These are phyloP conservation scores for Pulchroboletus neoregius DNA, from an alignment of 1,284 basidiomycete species.

Conservation along the genomic window DNA sequence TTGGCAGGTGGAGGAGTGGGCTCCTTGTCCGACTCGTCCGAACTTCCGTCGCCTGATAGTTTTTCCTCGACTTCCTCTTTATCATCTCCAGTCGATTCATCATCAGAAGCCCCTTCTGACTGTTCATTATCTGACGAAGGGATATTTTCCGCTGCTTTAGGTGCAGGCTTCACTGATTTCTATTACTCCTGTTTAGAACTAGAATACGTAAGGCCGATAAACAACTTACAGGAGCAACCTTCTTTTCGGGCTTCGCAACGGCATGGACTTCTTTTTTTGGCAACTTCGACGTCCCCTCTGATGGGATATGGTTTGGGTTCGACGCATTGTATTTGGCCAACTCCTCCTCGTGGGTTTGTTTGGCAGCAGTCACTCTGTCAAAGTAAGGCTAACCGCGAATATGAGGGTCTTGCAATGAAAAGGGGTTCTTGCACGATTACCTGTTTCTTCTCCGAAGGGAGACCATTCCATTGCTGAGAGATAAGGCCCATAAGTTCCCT, in stretches of 20 bases:
- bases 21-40: constrained; percentile 17
- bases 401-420: constrained; percentile 11
- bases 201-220: constrained; percentile 8
- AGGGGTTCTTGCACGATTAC: constrained; percentile 40
- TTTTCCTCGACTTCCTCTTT: constrained; percentile 33
- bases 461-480: constrained; percentile 68
- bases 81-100: constrained; percentile 19
- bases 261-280: constrained; percentile 19
- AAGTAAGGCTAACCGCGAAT: constrained; percentile 24
- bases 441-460: constrained; percentile 69
- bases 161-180: constrained; percentile 25
- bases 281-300: constrained; percentile 30
- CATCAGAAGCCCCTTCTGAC: constrained; percentile 24
- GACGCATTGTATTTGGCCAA: constrained; percentile 52
- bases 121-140: constrained; percentile 29
- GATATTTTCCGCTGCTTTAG: constrained; percentile 25
- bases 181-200: constrained; percentile 18
- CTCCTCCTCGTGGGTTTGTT: constrained; percentile 46
- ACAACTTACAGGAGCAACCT: constrained; percentile 18
- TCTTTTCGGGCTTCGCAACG: constrained; percentile 24
- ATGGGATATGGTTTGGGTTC: constrained; percentile 43
- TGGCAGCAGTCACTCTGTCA: constrained; percentile 37
- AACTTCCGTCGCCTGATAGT: constrained; percentile 33
- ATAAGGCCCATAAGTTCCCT: constrained; percentile 72
- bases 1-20: constrained; percentile 34